Evolutionary conservation across 768 basidiomycete species (phyloP).

Genomic region (Butyriboletus loyo): DNA sequence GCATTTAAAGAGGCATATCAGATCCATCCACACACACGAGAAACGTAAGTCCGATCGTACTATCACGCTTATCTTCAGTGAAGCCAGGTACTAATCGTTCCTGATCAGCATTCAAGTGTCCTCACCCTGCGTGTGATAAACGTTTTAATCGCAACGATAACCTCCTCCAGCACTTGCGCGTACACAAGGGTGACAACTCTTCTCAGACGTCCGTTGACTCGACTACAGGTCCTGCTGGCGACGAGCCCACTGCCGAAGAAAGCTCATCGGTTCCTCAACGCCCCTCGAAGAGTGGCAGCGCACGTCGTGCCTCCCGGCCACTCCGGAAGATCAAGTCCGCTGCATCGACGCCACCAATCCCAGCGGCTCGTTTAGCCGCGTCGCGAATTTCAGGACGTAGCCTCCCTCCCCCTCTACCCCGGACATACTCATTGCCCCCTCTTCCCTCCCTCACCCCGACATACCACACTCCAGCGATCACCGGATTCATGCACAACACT

Average conservation of each 20-base stretch:
- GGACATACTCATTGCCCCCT: conserved; percentile 33
- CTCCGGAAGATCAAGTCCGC: conserved; percentile 36
- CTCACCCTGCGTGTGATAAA: conserved; percentile 63
- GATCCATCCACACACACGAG: conserved; percentile 73
- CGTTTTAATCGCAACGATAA: conserved; percentile 79
- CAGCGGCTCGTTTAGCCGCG: conserved; percentile 32
- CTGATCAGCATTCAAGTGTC: conserved; percentile 67
- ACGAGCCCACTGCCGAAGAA: conserved; percentile 23
- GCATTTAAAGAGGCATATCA: conserved; percentile 73
- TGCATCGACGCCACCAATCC: conserved; percentile 34
- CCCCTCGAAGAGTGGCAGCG: conserved; percentile 18
- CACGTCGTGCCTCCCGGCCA: conserved; percentile 31
- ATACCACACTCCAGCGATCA: conserved; percentile 24
- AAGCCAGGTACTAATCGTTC: conserved; percentile 20
- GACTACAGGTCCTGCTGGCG: conserved; percentile 20
- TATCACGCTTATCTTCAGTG: conserved; percentile 13
- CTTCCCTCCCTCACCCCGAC: conserved; percentile 27
- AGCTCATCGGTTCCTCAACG: conserved; percentile 23
- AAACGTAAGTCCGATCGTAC: conserved; percentile 55
- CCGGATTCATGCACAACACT: conserved; percentile 34
- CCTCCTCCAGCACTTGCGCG: conserved; percentile 73
- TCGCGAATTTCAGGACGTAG: conserved; percentile 31
- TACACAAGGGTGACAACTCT: conserved; percentile 49
- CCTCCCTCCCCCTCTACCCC: conserved; percentile 30
- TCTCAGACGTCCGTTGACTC: conserved; percentile 34